phyloP scores from a whole-genome alignment of 163 green algal species.

The Chlamydomonas reinhardtii region DNA sequence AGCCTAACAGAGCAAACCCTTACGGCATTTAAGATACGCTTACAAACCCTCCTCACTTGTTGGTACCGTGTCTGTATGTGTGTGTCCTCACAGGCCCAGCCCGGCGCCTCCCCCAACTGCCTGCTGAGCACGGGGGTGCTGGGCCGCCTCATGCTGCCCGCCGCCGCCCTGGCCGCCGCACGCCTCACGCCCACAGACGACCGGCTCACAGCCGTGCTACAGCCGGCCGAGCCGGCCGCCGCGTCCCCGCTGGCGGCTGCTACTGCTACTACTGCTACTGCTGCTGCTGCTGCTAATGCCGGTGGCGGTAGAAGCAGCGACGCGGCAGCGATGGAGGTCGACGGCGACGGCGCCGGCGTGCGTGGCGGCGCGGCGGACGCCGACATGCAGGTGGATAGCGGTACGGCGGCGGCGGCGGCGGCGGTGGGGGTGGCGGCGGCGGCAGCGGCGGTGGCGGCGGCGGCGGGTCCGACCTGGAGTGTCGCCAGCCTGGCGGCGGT shows the following conservation, averaged over 20 bases:
- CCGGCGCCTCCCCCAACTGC: conserved; percentile 6
- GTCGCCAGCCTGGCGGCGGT: not conserved
- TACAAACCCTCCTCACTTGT: too few relatives aligned
- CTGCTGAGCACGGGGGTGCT: conserved; percentile 24
- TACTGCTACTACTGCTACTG: too few relatives aligned
- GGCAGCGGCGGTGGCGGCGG: not conserved
- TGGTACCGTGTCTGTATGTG: too few relatives aligned
- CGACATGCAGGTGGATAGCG: not conserved
- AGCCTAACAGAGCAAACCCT: too few relatives aligned
- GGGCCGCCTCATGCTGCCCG: conserved; percentile 38
- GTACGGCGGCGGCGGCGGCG: not conserved
- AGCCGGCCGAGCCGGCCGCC: not conserved
- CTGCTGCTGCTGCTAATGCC: too few relatives aligned
- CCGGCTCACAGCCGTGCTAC: not conserved
- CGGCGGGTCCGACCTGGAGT: conserved; percentile 5
- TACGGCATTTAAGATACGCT: too few relatives aligned
- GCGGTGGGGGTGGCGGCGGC: not conserved
- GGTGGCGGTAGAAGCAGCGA: not conserved
- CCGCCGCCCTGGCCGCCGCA: conserved; percentile 17
- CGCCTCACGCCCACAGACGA: conserved; percentile 5
- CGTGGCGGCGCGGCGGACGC: not conserved
- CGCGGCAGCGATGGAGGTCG: conserved; percentile 1
- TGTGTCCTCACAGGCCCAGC: conserved; percentile 1
- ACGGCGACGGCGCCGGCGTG: not conserved
- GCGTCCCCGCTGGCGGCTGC: not conserved